Conservation (phyloP, 257 asterid species). For the Plantago elongata region DNA sequence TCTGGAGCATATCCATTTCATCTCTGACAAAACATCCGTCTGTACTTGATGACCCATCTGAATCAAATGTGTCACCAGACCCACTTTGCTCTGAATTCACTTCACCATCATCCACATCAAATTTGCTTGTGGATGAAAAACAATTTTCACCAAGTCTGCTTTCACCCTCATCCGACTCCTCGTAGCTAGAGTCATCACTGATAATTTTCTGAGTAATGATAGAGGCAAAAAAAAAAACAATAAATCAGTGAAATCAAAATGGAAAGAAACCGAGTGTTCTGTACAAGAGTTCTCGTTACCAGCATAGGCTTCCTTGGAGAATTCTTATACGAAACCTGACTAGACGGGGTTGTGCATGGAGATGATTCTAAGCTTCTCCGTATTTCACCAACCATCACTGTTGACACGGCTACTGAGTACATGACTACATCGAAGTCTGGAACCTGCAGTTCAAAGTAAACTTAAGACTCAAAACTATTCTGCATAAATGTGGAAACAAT, state of each 20-base stretch:
- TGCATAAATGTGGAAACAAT: background rate
- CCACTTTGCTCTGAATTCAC: slow-evolving; percentile 34
- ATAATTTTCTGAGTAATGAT: slow-evolving; percentile 34
- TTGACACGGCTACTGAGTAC: slow-evolving; percentile 67
- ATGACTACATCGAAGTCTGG: slow-evolving; percentile 75
- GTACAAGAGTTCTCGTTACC: slow-evolving; percentile 29
- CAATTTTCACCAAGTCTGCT: slow-evolving; percentile 63
- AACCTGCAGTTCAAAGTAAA: slow-evolving; percentile 36
- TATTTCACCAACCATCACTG: slow-evolving; percentile 67
- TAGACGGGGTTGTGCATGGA: slow-evolving; percentile 59
- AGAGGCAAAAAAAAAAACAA: slow-evolving; percentile 13
- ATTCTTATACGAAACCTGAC: slow-evolving; percentile 39
- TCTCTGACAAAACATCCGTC: slow-evolving; percentile 22
- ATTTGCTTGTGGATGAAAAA: slow-evolving; percentile 31
- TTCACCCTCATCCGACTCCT: slow-evolving; percentile 82
- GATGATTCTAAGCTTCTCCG: slow-evolving; percentile 75
- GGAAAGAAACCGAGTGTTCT: background rate
- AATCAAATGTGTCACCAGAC: slow-evolving; percentile 51
- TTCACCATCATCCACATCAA: slow-evolving; percentile 27
- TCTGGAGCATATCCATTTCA: background rate
- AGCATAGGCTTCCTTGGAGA: slow-evolving; percentile 32
- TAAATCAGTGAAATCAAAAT: slow-evolving; percentile 13
- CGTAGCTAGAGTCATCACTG: slow-evolving; percentile 50
- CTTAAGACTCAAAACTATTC: background rate
- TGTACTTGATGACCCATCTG: slow-evolving; percentile 41